Evolutionary conservation across 148 eudicot species (phyloP), one percentile per base, ranked within the genome.

Genomic region (Spergularia marina): DNA sequence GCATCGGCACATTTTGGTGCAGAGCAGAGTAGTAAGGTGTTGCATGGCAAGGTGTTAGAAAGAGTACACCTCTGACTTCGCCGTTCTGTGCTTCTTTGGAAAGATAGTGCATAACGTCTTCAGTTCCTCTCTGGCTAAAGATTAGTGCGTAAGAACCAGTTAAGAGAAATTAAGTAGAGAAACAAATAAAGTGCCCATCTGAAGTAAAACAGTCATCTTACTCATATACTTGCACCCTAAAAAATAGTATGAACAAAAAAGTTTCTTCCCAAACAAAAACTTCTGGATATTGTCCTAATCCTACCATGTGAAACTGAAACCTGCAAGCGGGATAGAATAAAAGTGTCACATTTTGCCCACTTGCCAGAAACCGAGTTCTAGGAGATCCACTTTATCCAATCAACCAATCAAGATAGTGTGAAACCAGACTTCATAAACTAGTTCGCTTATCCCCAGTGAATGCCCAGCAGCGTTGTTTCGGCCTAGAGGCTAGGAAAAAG

Each of bases 11-110:
- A 75, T 92, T 83, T 39, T 74, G 87, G 78, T 95, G 97, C 81
- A 95, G 84, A 62, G 92, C 85, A 25, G 99, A 92, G 85, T 95
- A 95, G 83, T 88, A 95, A 53, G 99, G 99, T 12, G 96, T 89
- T 71, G 97, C 94, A 83, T 95, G 99, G 83, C 99, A 95, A 20
- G 97, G 97, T 74, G 90, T 92, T 41, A 92, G 78, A 79, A 92
- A 90, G 61, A 95, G 90, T 74, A 90, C 83, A 56, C 80, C 86
- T 83, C 77, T 79, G 71, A 92, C 94, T 83, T 88, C 83, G 39
- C 91, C 91, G 39, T 76, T 66, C 11, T 34, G 79, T 55, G 97
- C 94, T 85, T 95, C 92, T 59, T 68, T 73, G 3, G 99, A 83
- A 41, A 95, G 91, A 86, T 87, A 95, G 83, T 87, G 76, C 94